Conservation (phyloP, 106 monocot genomes). For the Allium sativum region DNA sequence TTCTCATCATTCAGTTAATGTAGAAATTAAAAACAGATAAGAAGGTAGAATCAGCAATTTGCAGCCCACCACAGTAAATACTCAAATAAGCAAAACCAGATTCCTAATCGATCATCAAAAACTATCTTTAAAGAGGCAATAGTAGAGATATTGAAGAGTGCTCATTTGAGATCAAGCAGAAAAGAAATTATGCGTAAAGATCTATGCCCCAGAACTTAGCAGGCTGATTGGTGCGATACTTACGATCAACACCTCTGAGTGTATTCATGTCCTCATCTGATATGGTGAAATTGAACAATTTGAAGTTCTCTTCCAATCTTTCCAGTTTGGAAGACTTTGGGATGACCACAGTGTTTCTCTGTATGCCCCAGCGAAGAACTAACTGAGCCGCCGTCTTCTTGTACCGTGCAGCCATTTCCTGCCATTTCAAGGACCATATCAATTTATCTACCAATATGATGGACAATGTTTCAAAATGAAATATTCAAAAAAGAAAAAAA, state of each 20-base stretch:
- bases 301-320: constrained; percentile 66
- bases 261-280: constrained; percentile 78
- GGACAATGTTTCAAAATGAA: too few species aligned
- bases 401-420: constrained; percentile 82
- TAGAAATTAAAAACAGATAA: too few species aligned
- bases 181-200: constrained; percentile 49
- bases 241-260: constrained; percentile 57
- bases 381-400: constrained; percentile 72
- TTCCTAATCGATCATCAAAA: too few species aligned
- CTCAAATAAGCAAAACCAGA: too few species aligned
- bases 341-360: constrained; percentile 75
- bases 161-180: too few species aligned
- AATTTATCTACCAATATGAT: too few species aligned
- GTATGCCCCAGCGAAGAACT: constrained; percentile 74
- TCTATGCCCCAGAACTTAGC: constrained; percentile 94
- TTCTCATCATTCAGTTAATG: too few species aligned
- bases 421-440: not conserved
- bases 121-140: too few species aligned
- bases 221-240: constrained; percentile 83
- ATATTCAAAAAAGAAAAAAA: not conserved
- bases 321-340: constrained; percentile 77
- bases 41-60: too few species aligned
- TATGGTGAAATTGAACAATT: constrained; percentile 75
- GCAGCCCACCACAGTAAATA: too few species aligned
- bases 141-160: too few species aligned